Base-by-base conservation (phyloP, 2,329 filamentous ascomycete genomes). In the Claviceps citrina region DNA sequence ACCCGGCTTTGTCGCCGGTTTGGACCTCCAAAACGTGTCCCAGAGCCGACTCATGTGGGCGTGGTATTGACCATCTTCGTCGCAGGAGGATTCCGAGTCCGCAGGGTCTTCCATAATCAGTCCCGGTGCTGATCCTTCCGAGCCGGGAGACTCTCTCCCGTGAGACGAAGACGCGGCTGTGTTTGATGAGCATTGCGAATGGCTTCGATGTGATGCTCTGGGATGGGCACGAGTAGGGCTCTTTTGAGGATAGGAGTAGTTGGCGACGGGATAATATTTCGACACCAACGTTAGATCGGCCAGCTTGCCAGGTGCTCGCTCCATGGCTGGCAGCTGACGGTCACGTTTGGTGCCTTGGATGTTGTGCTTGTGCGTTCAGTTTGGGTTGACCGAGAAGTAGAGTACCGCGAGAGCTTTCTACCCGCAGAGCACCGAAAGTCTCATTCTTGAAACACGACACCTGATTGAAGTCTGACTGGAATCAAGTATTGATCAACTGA, bases 21-120 rank as follows among this genome's bases (percentile, higher is more conserved):
- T 27, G 16, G 22, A 22, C 15, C 37, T 26, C 68, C 67, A 71
- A 49, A 71, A 73, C 39, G 57, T 66, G 48, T 72, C 65, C 68
- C 69, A 73, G 2, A 70, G 51, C 47, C 68, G 62, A 20, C 60
- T 52, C 5, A 60, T 58, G 25, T 66, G 60, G 16, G 60, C 51
- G 41, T 66, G 63, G 44, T 69, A 66, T 43, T 67, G 63, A 41
- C 63, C 62, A 46, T 72, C 68, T 31, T 71, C 69, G 16, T 73
- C 69, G 25, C 57, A 47, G 5, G 69, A 73, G 15, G 56, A 51
- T 38, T 73, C 70, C 4, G 68, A 71, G 47, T 70, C 68, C 6
- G 59, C 59, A 5, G 62, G 63, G 47, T 71, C 65, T 45, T 73
- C 68, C 13, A n/a, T n/a, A n/a, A 69, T 61, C 51, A 72, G 60